Base-by-base conservation (phyloP, 2,329 filamentous ascomycete genomes). In the Clonostachys rhizophaga region DNA sequence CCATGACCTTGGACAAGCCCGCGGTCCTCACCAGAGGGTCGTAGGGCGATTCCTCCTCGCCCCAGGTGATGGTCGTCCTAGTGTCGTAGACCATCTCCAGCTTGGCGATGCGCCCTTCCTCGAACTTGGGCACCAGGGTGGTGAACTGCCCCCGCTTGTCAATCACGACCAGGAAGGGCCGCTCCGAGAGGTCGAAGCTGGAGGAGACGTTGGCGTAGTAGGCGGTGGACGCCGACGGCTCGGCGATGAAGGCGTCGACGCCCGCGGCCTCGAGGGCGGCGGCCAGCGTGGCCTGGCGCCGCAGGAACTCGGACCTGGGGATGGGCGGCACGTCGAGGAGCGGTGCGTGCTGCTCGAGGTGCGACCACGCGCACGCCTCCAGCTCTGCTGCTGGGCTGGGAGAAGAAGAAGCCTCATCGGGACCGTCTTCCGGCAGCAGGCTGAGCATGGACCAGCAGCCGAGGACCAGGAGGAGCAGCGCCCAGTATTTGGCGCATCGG, bases 161-260 rank as follows among this genome's bases (percentile, higher is more conserved):
- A 3, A 74, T 69, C 3, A 66, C 65, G 10, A 79, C 69, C 39
- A 61, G 73, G 50, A 67, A 71, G n/a, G 83, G 54, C 7, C 62
- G 63, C 8, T 74, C 68, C 70, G 74, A 83, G 30, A 84, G 70
- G 18, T 75, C 74, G 1, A 70, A 60, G 54, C 79, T 74, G 2
- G 24, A 30, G 1, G 77, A 81, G 40, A 80, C 69, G 54, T 85
- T 84, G 42, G 71, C 80, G 55, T 83, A 85, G 59, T 84, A 75
- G 62, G 80, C 75, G 52, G 84, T 84, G 0, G 79, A 82, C 55
- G 83, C 84, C 3, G 81, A 81, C 2, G 82, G 82, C 55, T 86
- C 82, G 2, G 83, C 66, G 3, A 83, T 66, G 52, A 85, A 85
- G 0, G 78, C 81, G 58, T 83, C 79, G 2, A 75, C 61, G 2